Evolutionary conservation across 2,329 filamentous ascomycete genomes (phyloP), one percentile per base, ranked within the genome.

Genomic region (Colletotrichum sp.): DNA sequence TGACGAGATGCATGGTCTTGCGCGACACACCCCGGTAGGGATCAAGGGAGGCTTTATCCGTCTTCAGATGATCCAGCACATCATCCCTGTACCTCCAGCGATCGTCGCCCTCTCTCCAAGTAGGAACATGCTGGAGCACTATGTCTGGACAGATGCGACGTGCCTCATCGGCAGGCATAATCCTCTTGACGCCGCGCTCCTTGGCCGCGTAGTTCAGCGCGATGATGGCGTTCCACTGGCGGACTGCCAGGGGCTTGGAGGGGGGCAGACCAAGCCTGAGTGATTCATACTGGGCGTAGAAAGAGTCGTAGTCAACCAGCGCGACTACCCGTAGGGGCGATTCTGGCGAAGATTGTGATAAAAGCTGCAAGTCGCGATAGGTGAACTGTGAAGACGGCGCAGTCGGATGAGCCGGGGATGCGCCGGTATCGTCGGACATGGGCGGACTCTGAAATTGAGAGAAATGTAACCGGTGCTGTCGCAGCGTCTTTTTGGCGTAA

Each of bases 241-340:
- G 68, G n/a, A 70, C 68, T 21, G 68, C 68, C 2, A 70, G 36
- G 12, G 70, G 70, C 4, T 73, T 52, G 12, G 66, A 30, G 5
- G 38, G 55, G 8, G 30, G 56, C 21, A 48, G 55, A 21, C 52
- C 48, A 6, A 87, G 3, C 96, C 96, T 34, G 9, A 61, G 16
- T 4, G 58, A 8, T 8, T 61, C 58, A 32, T 61, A 61, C 0
- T 61, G 58, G 26, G 58, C 58, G 28, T 61, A 61, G 58, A 61
- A 61, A 5, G 58, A 61, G 28, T 61, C 58, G 28, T 61, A 61
- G 28, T 61, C 58, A 3, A 61, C 18, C 3, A 61, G 28, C 7
- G 58, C 58, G 13, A 61, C 18, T 13, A 34, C 8, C 8, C 58
- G 28, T 2, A 61, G 8, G 6, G 28, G 26, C 1, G 58, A 61